Conservation (phyloP, 2,329 filamentous ascomycete genomes). For the Aspergillus spinulosporus region DNA sequence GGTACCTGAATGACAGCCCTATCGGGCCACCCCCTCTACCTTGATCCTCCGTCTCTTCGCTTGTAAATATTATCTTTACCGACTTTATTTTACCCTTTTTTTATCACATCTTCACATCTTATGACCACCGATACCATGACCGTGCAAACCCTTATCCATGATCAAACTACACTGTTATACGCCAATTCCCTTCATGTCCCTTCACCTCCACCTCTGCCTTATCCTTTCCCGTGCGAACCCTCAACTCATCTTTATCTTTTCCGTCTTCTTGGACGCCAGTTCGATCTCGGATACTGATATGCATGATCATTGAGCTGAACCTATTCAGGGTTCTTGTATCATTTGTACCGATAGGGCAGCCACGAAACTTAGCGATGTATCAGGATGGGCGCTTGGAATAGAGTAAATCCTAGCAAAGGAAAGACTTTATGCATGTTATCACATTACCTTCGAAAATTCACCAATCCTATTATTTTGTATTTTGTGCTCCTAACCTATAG, state of each 20-base stretch:
- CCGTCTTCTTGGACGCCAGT: conserved; percentile 4
- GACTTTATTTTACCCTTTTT: conserved; percentile 18
- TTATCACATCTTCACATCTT: conserved; percentile 18
- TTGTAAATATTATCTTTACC: conserved; percentile 36
- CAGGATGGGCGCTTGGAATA: conserved; percentile 21
- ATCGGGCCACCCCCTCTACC: background rate
- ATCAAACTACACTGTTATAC: background rate
- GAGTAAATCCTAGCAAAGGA: conserved; percentile 28
- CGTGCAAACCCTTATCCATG: background rate
- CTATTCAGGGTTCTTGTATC: conserved; percentile 16
- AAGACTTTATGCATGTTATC: conserved; percentile 17
- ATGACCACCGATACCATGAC: conserved; percentile 11
- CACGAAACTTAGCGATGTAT: conserved; percentile 17
- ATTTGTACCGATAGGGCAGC: conserved; percentile 28
- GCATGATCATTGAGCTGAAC: conserved; percentile 4
- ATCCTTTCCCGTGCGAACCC: background rate
- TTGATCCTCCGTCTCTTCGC: conserved; percentile 20
- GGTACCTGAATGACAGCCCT: conserved; percentile 28
- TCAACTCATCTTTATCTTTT: background rate
- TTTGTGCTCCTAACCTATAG: background rate
- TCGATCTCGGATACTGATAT: background rate
- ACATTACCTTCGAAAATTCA: background rate
- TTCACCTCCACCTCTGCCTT: background rate
- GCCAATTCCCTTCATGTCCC: background rate
- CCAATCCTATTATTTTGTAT: background rate